Evolutionary conservation across 2,329 filamentous ascomycete species (phyloP).

Genomic region (Neofusicoccum laricinum): DNA sequence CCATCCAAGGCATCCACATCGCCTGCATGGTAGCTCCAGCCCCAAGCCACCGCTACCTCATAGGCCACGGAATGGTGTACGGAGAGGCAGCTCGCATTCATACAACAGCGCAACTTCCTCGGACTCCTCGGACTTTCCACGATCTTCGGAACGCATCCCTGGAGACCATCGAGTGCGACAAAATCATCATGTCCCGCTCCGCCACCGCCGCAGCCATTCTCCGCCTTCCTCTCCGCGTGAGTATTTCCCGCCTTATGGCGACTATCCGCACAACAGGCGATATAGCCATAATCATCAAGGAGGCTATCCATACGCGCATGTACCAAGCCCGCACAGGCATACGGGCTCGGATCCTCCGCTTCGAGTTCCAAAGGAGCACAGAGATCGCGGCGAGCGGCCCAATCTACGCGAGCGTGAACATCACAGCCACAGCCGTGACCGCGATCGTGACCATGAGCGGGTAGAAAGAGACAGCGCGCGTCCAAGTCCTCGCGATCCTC

Average conservation of each 20-base stretch:
- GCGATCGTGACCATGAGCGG: not conserved
- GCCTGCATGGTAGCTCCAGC: not conserved
- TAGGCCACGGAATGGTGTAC: not conserved
- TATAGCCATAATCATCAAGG: constrained; percentile 9
- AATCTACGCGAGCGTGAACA: constrained; percentile 5
- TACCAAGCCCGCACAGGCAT: constrained; percentile 4
- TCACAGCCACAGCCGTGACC: constrained; percentile 5
- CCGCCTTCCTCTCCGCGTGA: constrained; percentile 37
- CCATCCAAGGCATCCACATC: constrained; percentile 11
- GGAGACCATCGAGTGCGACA: not conserved
- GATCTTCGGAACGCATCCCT: not conserved
- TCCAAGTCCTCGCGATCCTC: not conserved
- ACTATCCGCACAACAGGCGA: constrained; percentile 26
- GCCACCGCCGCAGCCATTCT: constrained; percentile 43
- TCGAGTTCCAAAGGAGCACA: not conserved
- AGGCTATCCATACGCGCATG: not conserved
- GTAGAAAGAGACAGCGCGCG: not conserved
- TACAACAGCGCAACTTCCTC: constrained; percentile 7
- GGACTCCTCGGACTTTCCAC: not conserved
- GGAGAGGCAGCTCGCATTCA: not conserved
- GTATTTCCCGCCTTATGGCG: constrained; percentile 35
- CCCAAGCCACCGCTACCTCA: constrained; percentile 4
- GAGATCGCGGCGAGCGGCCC: not conserved
- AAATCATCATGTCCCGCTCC: constrained; percentile 28
- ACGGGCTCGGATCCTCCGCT: constrained; percentile 5